Conservation (phyloP, 116 monocot species). For the Iris pallida region DNA sequence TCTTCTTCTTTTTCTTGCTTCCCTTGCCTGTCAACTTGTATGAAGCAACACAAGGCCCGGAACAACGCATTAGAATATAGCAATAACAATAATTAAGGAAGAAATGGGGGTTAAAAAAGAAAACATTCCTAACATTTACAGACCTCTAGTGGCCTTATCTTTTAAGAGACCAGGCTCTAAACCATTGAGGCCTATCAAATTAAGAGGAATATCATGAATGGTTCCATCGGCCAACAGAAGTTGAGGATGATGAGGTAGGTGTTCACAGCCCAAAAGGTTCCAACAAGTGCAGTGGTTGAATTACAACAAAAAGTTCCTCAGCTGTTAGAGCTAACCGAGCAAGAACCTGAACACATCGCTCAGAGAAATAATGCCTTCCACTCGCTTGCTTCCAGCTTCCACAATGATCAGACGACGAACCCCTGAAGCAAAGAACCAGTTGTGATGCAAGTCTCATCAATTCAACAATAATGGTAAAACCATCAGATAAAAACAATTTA, state of each 20-base stretch:
- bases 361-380: constrained; percentile 70
- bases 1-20: too few species aligned
- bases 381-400: constrained; percentile 74
- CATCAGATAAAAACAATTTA: neutral
- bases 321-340: constrained; percentile 25
- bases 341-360: constrained; percentile 71
- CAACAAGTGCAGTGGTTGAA: neutral
- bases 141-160: constrained; percentile 30
- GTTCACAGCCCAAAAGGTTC: neutral
- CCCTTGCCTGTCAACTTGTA: too few species aligned
- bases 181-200: constrained; percentile 30
- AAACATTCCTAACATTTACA: constrained; percentile 28
- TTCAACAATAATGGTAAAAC: neutral
- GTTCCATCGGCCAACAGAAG: constrained; percentile 21
- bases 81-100: neutral
- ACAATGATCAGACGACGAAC: constrained; percentile 60
- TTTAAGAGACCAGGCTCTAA: constrained; percentile 28
- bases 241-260: neutral
- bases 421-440: constrained; percentile 19
- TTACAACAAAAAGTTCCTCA: constrained; percentile 2
- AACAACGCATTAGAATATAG: neutral
- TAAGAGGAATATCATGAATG: constrained; percentile 19
- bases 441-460: neutral
- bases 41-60: too few species aligned
- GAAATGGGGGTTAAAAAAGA: neutral